Evolutionary conservation across 768 basidiomycete species (phyloP).

Genomic region (Steccherinum ochraceum): DNA sequence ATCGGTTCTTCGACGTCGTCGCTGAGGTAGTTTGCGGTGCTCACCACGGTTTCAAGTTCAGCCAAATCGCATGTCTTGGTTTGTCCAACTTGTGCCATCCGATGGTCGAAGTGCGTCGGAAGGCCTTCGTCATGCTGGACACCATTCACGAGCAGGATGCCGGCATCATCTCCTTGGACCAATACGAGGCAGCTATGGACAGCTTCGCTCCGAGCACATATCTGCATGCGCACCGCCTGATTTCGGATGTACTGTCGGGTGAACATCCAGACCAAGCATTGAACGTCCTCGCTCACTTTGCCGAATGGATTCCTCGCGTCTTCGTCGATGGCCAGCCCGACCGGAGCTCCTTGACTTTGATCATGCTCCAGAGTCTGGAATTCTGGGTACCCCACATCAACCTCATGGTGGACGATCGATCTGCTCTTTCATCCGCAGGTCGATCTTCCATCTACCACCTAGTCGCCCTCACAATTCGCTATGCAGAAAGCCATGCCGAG

Average conservation of each 20-base stretch:
- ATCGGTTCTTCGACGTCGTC: constrained; percentile 73
- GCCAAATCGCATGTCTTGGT: constrained; percentile 70
- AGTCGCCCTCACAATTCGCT: constrained; percentile 75
- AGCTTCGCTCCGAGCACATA: constrained; percentile 74
- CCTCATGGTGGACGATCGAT: constrained; percentile 55
- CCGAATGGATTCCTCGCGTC: constrained; percentile 65
- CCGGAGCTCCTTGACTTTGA: constrained; percentile 39
- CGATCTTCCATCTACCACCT: constrained; percentile 70
- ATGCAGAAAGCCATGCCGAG: constrained; percentile 66
- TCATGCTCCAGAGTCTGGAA: constrained; percentile 74
- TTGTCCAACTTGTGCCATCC: constrained; percentile 83
- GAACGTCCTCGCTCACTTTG: constrained; percentile 62
- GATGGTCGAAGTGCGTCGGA: constrained; percentile 53
- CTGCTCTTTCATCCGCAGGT: constrained; percentile 51
- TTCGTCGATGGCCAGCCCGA: constrained; percentile 41
- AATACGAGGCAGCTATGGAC: constrained; percentile 66
- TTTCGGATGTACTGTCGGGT: constrained; percentile 74
- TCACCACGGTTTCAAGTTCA: constrained; percentile 59
- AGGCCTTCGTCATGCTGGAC: constrained; percentile 74
- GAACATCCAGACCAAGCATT: constrained; percentile 64
- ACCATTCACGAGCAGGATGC: constrained; percentile 60
- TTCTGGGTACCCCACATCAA: constrained; percentile 79
- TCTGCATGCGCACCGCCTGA: constrained; percentile 69
- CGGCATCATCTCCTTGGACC: constrained; percentile 63
- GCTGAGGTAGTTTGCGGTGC: constrained; percentile 57